Evolutionary conservation across 2,329 filamentous ascomycete genomes (phyloP).

Genomic region (Metarhizium album): DNA sequence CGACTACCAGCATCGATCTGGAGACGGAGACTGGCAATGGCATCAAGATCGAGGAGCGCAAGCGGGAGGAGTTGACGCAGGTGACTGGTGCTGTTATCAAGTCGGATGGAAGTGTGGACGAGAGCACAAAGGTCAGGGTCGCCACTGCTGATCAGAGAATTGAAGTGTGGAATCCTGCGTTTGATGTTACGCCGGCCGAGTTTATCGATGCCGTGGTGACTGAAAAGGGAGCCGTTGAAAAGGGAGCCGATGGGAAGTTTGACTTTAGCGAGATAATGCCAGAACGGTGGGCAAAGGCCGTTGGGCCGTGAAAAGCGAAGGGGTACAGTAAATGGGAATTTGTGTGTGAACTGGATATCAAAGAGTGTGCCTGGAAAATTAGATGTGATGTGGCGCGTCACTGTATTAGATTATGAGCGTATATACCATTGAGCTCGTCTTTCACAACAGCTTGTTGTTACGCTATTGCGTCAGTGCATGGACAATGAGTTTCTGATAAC

Average conservation of each 20-base stretch:
- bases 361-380: neutral
- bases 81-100: conserved; percentile 66
- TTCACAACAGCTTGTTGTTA: neutral
- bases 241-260: conserved; percentile 60
- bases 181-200: conserved; percentile 83
- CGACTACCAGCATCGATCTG: conserved; percentile 87
- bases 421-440: neutral
- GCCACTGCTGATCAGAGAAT: conserved; percentile 72
- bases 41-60: conserved; percentile 86
- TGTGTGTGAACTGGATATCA: neutral
- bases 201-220: conserved; percentile 93
- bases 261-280: conserved; percentile 47
- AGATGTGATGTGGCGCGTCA: neutral
- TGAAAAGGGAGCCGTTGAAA: conserved; percentile 78
- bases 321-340: neutral
- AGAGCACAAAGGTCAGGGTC: conserved; percentile 55
- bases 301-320: neutral
- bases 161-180: conserved; percentile 90
- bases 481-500: conserved; percentile 61
- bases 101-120: conserved; percentile 52
- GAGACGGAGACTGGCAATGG: conserved; percentile 63
- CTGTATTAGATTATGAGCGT: neutral
- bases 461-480: conserved; percentile 34
- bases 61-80: conserved; percentile 70
- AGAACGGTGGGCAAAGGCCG: conserved; percentile 37